Evolutionary conservation across 345 rosid species (phyloP), one percentile per base, ranked within the genome.

Genomic region (Melaleuca alternifolia): DNA sequence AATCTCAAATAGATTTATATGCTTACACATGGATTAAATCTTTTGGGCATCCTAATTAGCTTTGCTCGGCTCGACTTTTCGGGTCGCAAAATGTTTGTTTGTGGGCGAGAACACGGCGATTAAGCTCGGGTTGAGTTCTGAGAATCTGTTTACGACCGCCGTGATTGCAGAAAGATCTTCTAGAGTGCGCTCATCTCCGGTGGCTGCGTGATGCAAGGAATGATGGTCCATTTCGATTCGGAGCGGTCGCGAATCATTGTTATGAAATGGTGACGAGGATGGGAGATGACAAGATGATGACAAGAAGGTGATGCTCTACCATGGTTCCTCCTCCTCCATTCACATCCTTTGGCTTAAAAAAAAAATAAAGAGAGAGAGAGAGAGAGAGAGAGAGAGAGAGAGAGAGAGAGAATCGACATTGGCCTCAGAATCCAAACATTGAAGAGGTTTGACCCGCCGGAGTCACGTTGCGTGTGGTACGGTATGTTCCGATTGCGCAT

Each of bases 111-210:
- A 30, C 1, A 14, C 10, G 21, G 7, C 30, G 20, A 62, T 28
- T 62, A 11, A 57, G 62, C 11, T 57, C 24, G 28, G 1, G 14
- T 5, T 0, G 18, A 62, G 10, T 0, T 44, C 20, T 37, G 5
- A 24, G 33, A 71, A 5, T 71, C 5, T 7, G 46, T 18, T 20
- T 16, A 2, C 2, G 77, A 7, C 21, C 21, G 1, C 6, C 54
- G 7, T 1, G 30, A 21, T 44, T 59, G 11, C 16, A 59, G 7
- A 26, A 15, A 5, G 16, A 3, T 16, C 9, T 61, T 16, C 1
- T 4, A 2, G 30, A 7, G 15, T 8, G 37, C 13, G 5, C 20
- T 61, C 18, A 4, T 62, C 3, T 7, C 5, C 1, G 2, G 6
- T 1, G 20, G 37, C 15, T 4, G 41, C 41, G 41, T 41, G 41